Conservation (phyloP, 2,329 filamentous ascomycete species). For the Plenodomus tracheiphilus region DNA sequence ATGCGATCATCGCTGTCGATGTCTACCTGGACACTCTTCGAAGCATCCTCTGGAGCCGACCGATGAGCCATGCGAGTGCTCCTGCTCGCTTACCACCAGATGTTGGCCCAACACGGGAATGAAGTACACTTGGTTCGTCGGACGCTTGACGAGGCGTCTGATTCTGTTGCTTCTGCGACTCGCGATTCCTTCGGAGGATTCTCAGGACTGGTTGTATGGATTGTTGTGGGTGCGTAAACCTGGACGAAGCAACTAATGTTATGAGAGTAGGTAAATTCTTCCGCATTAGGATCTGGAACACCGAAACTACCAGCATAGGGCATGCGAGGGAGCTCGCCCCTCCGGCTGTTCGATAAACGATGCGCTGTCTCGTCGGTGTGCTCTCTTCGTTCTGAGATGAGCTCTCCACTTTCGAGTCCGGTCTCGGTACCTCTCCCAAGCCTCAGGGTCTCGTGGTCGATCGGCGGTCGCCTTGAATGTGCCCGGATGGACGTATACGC, state of each 20-base stretch:
- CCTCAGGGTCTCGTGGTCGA: conserved; percentile 16
- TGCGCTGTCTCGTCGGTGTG: neutral
- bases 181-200: neutral
- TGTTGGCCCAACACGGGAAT: conserved; percentile 1
- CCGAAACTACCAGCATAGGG: conserved; percentile 8
- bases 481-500: conserved; percentile 29
- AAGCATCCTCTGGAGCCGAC: conserved; percentile 7
- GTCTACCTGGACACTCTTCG: neutral
- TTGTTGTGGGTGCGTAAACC: conserved; percentile 14
- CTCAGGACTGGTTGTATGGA: neutral
- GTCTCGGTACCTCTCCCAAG: conserved; percentile 24
- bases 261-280: conserved; percentile 4
- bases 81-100: conserved; percentile 7
- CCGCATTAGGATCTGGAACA: conserved; percentile 4
- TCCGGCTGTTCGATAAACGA: neutral
- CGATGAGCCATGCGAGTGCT: conserved; percentile 12
- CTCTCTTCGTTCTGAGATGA: conserved; percentile 1
- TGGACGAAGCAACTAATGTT: conserved; percentile 13
- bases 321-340: conserved; percentile 3
- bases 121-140: neutral
- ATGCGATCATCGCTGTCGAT: neutral
- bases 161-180: no score
- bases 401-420: conserved; percentile 14
- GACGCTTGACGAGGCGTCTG: no score
- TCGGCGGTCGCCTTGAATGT: conserved; percentile 18